A percentile compares a stretch with the other conserved stretches of the same genome.
Evolutionary conservation across 371 early-diverging fungal species (phyloP).

Genomic region (Haplosporangium sp.): DNA sequence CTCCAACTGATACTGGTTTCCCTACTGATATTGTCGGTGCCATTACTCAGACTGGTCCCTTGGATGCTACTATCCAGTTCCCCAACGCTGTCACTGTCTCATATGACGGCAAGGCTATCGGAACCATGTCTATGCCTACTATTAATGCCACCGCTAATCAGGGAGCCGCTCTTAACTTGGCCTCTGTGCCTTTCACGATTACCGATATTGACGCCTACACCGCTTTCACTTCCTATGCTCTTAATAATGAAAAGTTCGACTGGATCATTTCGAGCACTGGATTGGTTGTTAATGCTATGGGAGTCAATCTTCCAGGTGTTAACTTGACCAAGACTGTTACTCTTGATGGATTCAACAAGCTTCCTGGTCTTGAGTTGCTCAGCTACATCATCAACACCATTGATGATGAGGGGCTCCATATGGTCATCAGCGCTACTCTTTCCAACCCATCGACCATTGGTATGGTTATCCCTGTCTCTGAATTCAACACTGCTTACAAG

Average conservation of each 20-base stretch:
- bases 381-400: slow-evolving; percentile 32
- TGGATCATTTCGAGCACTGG: slow-evolving; percentile 66
- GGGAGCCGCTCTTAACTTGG: slow-evolving; percentile 64
- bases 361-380: slow-evolving; percentile 17
- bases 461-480: slow-evolving; percentile 42
- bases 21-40: slow-evolving; percentile 62
- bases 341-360: slow-evolving; percentile 61
- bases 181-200: slow-evolving; percentile 58
- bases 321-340: slow-evolving; percentile 66
- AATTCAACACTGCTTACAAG: slow-evolving; percentile 33
- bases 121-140: slow-evolving; percentile 63
- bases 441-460: slow-evolving; percentile 56
- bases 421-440: slow-evolving; percentile 36
- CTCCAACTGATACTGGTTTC: slow-evolving; percentile 59
- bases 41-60: slow-evolving; percentile 68
- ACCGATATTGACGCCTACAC: slow-evolving; percentile 61
- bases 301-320: slow-evolving; percentile 65
- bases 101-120: slow-evolving; percentile 61
- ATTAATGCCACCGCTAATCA: slow-evolving; percentile 54
- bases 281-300: slow-evolving; percentile 66
- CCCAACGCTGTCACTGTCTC: slow-evolving; percentile 63
- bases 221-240: slow-evolving; percentile 61
- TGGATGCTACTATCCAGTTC: slow-evolving; percentile 69
- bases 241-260: slow-evolving; percentile 64
- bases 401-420: slow-evolving; percentile 41